A percentile compares a stretch with the other conserved stretches of the same genome.
phyloP scores from a whole-genome alignment of 202 grass and related monocot species.

The Dendrocalamus latiflorus region DNA sequence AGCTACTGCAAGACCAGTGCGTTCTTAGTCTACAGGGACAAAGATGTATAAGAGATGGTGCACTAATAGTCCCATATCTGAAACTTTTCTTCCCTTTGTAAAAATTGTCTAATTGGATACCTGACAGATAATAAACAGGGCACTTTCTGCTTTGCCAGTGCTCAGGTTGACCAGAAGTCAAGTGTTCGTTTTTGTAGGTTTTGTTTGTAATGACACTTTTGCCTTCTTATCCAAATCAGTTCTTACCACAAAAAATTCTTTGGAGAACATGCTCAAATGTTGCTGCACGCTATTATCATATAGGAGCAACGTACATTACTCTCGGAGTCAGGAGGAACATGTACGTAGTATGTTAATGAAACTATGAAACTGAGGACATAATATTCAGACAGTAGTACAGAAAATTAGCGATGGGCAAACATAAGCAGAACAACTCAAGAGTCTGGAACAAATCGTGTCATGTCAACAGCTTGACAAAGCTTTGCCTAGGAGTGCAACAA shows the following conservation, averaged over 20 bases:
- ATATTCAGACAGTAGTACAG: not conserved
- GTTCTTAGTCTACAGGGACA: conserved; percentile 67
- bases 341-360: not conserved
- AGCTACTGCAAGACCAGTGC: conserved; percentile 58
- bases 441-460: not conserved
- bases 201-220: not conserved
- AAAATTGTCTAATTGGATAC: not conserved
- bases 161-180: not conserved
- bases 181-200: not conserved
- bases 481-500: not conserved
- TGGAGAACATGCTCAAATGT: not conserved
- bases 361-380: not conserved
- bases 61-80: not conserved
- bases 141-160: not conserved
- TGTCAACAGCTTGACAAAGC: too few relatives aligned
- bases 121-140: not conserved
- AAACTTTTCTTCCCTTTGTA: not conserved
- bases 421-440: not conserved
- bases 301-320: not conserved
- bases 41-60: conserved; percentile 27
- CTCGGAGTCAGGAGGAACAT: not conserved
- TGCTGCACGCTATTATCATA: not conserved
- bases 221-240: not conserved
- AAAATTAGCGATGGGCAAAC: not conserved
- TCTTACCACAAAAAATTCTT: not conserved